Evolutionary conservation across 805 yeast species (phyloP), one percentile per base, ranked within the genome.

Genomic region (Candida takata): DNA sequence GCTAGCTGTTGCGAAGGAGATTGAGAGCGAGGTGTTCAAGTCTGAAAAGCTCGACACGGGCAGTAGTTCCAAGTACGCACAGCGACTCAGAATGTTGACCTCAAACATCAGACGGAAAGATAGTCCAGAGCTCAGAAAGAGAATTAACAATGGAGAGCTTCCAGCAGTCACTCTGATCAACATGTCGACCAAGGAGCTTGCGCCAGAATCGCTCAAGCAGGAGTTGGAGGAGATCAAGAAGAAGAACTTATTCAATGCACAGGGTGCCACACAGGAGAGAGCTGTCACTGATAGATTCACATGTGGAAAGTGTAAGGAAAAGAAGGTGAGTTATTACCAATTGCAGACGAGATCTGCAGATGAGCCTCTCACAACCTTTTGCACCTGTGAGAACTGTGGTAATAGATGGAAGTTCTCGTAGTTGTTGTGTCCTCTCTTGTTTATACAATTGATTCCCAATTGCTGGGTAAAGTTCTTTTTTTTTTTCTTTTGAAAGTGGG

Each of bases 261-360:
- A 86, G 62, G 96, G 97, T 51, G 97, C 98, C 6, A 87, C 85
- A 6, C 92, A 90, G 52, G 86, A 87, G 67, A 74, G 97, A 51
- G 95, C 97, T 1, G 87, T 86, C 26, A 92, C 98, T 7, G 97
- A 90, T 60, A 72, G 97, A 60, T 92, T 92, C 60, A 82, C 95
- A 2, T 92, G 98, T 64, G 97, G 97, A 34, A 92, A 90, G 61
- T 92, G 98, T 74, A 92, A 90, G 63, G 90, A 87, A 59, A 87
- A 88, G 71, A 87, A 86, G 67, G 98, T 92, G 28, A 83, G 95
- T 49, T 92, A 92, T 60, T 90, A 88, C 62, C 98, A 92, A 65
- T 74, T 92, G 81, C 98, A 92, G 69, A 92, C 98, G 24, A 73
- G 98, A 62, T 84, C 95, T 39, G 98, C 98, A 14, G 98, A 92